These are phyloP conservation scores for Chrysosporium queenslandicum DNA, from an alignment of 2,329 filamentous ascomycete species.

Conservation along the genomic window DNA sequence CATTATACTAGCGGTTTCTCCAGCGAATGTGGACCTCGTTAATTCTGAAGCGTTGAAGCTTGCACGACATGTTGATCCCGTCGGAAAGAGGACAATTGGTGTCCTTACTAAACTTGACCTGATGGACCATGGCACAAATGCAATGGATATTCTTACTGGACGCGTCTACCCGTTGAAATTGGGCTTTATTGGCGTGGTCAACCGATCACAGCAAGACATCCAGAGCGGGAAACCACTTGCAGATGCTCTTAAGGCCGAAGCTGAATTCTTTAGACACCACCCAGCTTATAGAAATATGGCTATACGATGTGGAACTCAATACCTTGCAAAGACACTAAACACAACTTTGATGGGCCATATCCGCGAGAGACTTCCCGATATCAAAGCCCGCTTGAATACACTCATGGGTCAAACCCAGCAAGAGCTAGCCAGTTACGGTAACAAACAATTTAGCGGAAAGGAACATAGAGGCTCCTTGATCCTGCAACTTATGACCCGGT, in stretches of 20 bases:
- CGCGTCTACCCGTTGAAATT: constrained; percentile 94
- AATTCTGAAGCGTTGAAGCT: constrained; percentile 97
- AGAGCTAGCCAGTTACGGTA: constrained; percentile 93
- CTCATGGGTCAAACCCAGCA: constrained; percentile 99
- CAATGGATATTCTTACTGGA: constrained; percentile 92
- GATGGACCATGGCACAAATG: constrained; percentile 98
- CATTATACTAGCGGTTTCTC: constrained; percentile 91
- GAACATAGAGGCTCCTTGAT: constrained; percentile 93
- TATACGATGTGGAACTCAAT: constrained; percentile 83
- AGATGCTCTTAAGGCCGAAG: constrained; percentile 78
- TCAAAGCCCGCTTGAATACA: constrained; percentile 94
- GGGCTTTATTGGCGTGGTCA: constrained; percentile 96
- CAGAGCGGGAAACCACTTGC: constrained; percentile 90
- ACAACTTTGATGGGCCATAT: constrained; percentile 94
- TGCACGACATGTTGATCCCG: constrained; percentile 88
- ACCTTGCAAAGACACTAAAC: constrained; percentile 87
- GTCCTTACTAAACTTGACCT: constrained; percentile 94
- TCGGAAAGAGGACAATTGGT: constrained; percentile 89
- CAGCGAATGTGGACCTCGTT: constrained; percentile 94
- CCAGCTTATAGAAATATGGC: constrained; percentile 96
- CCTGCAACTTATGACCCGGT: constrained; percentile 93
- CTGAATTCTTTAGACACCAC: constrained; percentile 94
- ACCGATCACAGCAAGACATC: constrained; percentile 96
- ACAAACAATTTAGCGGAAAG: constrained; percentile 94
- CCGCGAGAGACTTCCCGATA: constrained; percentile 87